Percentiles rank a stretch among this genome's conserved stretches.
These are phyloP conservation scores for Malus sylvestris DNA, from an alignment of 306 rosid species.

Conservation along the genomic window DNA sequence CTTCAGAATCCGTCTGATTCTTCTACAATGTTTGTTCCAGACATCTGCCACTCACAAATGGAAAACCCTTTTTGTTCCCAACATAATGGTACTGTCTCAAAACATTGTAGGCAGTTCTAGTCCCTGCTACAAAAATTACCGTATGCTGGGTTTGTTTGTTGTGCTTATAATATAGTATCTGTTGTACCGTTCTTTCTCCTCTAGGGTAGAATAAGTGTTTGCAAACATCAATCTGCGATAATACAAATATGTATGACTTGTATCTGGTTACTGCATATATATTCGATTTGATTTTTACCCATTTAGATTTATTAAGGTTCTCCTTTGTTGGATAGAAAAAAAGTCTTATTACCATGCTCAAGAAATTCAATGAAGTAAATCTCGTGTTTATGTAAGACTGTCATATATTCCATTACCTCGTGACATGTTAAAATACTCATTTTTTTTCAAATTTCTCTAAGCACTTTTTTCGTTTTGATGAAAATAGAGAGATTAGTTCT, in stretches of 20 bases:
- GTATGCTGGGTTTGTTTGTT: not conserved
- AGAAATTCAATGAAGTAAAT: not conserved
- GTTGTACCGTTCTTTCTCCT: not conserved
- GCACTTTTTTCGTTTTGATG: not conserved
- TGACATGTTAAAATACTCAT: no score
- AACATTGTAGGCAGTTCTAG: slow-evolving; percentile 40
- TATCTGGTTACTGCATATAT: slow-evolving; percentile 5
- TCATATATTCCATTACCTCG: no score
- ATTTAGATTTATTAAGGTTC: not conserved
- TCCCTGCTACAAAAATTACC: not conserved
- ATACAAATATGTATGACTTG: not conserved
- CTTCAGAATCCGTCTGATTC: slow-evolving; percentile 30
- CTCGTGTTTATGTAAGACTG: no score
- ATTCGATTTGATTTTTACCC: not conserved
- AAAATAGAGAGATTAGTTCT: not conserved
- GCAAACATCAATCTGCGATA: not conserved
- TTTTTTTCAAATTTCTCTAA: not conserved
- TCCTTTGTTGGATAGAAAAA: not conserved
- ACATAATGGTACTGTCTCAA: slow-evolving; percentile 21
- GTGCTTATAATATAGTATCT: not conserved
- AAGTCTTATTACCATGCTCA: not conserved
- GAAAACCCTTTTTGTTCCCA: slow-evolving; percentile 19
- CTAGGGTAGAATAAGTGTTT: not conserved
- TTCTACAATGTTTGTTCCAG: slow-evolving; percentile 55
- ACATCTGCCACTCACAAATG: slow-evolving; percentile 34